Conservation (phyloP, 2,329 filamentous ascomycete species). For the Verruconis gallopava region DNA sequence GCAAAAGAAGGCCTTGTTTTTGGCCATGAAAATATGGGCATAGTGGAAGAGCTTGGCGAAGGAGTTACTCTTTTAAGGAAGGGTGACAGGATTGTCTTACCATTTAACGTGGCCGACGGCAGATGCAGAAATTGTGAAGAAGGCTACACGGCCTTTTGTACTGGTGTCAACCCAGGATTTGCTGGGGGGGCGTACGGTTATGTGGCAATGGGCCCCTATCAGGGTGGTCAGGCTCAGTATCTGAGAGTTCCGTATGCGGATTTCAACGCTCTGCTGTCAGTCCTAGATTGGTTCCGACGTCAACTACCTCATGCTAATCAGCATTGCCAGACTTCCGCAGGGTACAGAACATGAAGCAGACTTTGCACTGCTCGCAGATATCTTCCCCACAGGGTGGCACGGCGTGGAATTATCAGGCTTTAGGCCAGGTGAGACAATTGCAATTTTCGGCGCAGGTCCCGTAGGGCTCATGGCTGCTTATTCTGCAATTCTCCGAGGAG, state of each 20-base stretch:
- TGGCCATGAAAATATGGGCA: conserved; percentile 49
- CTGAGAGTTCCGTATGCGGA: conserved; percentile 53
- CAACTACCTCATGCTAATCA: no score
- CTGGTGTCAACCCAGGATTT: conserved; percentile 48
- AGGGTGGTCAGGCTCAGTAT: conserved; percentile 49
- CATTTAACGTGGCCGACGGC: conserved; percentile 53
- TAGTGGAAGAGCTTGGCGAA: conserved; percentile 40
- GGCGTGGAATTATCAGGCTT: conserved; percentile 38
- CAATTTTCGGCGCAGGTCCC: conserved; percentile 37
- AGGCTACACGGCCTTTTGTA: conserved; percentile 52
- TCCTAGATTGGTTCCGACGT: not conserved
- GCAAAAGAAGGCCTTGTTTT: conserved; percentile 50
- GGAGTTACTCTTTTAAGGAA: conserved; percentile 50
- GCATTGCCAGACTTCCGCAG: conserved; percentile 33
- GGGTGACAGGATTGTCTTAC: conserved; percentile 51
- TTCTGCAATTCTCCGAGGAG: conserved; percentile 46
- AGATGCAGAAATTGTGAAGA: conserved; percentile 53
- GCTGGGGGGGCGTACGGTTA: conserved; percentile 46
- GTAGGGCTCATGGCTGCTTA: conserved; percentile 69
- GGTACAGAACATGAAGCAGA: conserved; percentile 50
- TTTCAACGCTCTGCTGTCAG: conserved; percentile 45
- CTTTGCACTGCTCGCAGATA: conserved; percentile 41
- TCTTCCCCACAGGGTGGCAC: conserved; percentile 41
- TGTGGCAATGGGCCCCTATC: conserved; percentile 46
- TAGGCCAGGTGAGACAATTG: conserved; percentile 31